A percentile compares a stretch with the other conserved stretches of the same genome.
Conservation (phyloP, 192 early-diverging fungal genomes). For the Thamnidium elegans region DNA sequence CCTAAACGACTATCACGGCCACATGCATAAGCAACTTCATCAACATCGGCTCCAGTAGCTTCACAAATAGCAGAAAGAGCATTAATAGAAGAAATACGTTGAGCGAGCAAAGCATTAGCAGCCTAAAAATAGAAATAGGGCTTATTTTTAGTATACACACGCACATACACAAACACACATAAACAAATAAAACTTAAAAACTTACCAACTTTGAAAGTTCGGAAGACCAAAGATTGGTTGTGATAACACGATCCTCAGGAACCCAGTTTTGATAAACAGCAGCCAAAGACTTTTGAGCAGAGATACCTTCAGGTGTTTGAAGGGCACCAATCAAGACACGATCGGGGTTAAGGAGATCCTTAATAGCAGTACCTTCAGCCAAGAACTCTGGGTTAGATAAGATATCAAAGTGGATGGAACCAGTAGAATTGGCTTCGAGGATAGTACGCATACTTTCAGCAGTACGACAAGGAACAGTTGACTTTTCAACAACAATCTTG, state of each 20-base stretch:
- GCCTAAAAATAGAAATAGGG: slow-evolving; percentile 47
- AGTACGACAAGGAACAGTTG: slow-evolving; percentile 92
- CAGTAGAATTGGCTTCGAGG: slow-evolving; percentile 71
- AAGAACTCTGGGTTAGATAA: slow-evolving; percentile 95
- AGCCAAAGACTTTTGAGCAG: slow-evolving; percentile 74
- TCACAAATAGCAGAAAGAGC: slow-evolving; percentile 90
- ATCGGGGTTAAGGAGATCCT: slow-evolving; percentile 81
- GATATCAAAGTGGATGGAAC: slow-evolving; percentile 75
- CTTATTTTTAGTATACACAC: background rate
- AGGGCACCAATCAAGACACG: slow-evolving; percentile 86
- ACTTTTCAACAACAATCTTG: slow-evolving; percentile 94
- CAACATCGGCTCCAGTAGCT: slow-evolving; percentile 85
- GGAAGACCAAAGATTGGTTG: slow-evolving; percentile 92
- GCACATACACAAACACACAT: background rate
- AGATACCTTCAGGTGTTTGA: slow-evolving; percentile 63
- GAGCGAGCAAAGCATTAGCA: slow-evolving; percentile 90
- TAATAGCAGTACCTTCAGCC: slow-evolving; percentile 88
- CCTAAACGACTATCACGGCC: slow-evolving; percentile 86
- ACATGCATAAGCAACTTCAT: slow-evolving; percentile 88
- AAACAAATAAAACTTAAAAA: slow-evolving; percentile 20
- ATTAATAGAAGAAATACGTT: slow-evolving; percentile 92
- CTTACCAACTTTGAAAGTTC: slow-evolving; percentile 87
- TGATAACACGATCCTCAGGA: slow-evolving; percentile 78
- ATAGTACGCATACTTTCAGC: slow-evolving; percentile 82
- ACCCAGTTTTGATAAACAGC: slow-evolving; percentile 88